Percentiles rank a stretch among this genome's conserved stretches.
Conservation (phyloP, 148 eudicot genomes). For the Polygonum aviculare region DNA sequence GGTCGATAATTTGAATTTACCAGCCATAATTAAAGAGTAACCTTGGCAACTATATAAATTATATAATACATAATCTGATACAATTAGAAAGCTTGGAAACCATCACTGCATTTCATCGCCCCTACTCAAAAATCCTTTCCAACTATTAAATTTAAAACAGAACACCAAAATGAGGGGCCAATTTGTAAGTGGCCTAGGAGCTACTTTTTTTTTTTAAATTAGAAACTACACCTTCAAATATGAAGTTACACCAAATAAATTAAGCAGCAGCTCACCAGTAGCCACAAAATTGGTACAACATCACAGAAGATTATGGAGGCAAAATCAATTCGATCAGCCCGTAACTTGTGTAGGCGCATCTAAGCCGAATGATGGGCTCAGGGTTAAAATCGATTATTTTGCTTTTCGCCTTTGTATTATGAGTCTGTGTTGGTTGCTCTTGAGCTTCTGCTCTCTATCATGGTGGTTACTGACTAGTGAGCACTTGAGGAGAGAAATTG, state of each 20-base stretch:
- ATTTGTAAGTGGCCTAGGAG: background rate
- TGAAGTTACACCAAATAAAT: background rate
- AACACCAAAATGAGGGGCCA: background rate
- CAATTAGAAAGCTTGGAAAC: background rate
- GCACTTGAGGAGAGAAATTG: background rate
- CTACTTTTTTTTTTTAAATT: background rate
- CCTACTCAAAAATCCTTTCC: background rate
- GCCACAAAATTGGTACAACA: background rate
- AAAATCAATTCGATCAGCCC: background rate
- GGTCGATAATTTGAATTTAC: background rate
- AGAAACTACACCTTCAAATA: background rate
- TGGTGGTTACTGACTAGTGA: background rate
- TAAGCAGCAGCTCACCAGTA: background rate
- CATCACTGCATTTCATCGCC: background rate
- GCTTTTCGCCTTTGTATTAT: background rate
- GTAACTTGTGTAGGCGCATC: background rate
- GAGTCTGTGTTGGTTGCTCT: background rate
- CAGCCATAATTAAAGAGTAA: background rate
- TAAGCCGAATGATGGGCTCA: background rate
- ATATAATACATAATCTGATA: slow-evolving; percentile 6
- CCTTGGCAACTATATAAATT: background rate
- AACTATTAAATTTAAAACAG: background rate
- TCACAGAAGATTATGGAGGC: background rate
- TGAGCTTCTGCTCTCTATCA: background rate
- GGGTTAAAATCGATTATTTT: background rate